Evolutionary conservation across 805 yeast genomes (phyloP).

Genomic region (Hyphopichia homilentoma): DNA sequence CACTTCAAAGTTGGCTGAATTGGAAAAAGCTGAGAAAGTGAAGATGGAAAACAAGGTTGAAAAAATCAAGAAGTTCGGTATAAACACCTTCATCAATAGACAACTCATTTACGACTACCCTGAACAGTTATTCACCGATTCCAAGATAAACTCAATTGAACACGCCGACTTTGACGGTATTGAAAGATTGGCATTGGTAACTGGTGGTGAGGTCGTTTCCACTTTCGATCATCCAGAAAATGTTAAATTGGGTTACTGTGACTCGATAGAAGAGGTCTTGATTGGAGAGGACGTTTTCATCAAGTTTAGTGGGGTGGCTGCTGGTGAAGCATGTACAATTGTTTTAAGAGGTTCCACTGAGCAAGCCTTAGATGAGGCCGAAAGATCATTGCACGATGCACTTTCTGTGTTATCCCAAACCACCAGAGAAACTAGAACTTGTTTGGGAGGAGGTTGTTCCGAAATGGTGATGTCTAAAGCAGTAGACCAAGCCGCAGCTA

Average conservation of each 20-base stretch:
- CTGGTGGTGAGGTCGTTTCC: conserved; percentile 97
- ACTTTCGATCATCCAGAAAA: conserved; percentile 91
- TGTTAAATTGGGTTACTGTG: conserved; percentile 86
- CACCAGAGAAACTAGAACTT: conserved; percentile 86
- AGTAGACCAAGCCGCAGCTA: conserved; percentile 88
- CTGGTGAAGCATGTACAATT: conserved; percentile 94
- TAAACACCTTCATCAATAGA: conserved; percentile 89
- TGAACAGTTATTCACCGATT: conserved; percentile 87
- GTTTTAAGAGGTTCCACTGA: conserved; percentile 67
- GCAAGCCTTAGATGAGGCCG: conserved; percentile 46
- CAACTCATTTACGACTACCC: conserved; percentile 98
- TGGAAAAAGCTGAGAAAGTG: conserved; percentile 89
- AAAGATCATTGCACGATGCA: conserved; percentile 80
- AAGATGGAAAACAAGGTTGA: conserved; percentile 90
- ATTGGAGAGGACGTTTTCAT: conserved; percentile 91
- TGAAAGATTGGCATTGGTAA: conserved; percentile 91
- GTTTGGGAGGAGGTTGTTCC: conserved; percentile 92
- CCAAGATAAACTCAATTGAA: conserved; percentile 86
- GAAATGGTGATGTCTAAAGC: conserved; percentile 93
- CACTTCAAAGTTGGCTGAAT: conserved; percentile 88
- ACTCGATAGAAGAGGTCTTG: conserved; percentile 81
- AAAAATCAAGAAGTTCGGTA: conserved; percentile 81
- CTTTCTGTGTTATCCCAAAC: conserved; percentile 93
- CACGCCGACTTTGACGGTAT: conserved; percentile 99
- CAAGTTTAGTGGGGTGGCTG: conserved; percentile 91